Conservation (phyloP, 495 filamentous ascomycete species). For the Podospora fimiseda region DNA sequence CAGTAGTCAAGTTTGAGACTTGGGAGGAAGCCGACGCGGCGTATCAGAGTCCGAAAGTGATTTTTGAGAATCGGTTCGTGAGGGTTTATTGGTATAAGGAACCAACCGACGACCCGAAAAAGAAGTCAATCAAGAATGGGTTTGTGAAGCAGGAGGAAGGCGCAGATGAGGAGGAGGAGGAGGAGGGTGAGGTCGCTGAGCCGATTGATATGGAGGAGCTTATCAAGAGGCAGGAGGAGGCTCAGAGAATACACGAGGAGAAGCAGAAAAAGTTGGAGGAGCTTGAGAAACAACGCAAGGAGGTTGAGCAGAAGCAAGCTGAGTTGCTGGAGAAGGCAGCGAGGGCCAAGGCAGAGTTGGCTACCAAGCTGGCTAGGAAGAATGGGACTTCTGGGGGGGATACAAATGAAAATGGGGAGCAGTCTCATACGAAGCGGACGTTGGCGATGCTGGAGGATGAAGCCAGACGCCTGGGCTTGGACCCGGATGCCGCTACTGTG, state of each 20-base stretch:
- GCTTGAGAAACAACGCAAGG: constrained; percentile 61
- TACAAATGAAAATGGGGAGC: too few relatives aligned
- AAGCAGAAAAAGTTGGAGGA: constrained; percentile 68
- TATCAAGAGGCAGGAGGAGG: constrained; percentile 65
- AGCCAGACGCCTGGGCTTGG: constrained; percentile 71
- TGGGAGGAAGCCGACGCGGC: constrained; percentile 72
- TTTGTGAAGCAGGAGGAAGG: constrained; percentile 13
- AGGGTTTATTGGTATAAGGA: constrained; percentile 94
- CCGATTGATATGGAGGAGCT: constrained; percentile 81
- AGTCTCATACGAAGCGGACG: too few relatives aligned
- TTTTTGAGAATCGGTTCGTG: constrained; percentile 96
- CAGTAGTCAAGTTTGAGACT: constrained; percentile 71
- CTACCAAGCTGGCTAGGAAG: constrained; percentile 41
- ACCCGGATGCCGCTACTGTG: constrained; percentile 44
- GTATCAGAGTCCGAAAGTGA: constrained; percentile 84
- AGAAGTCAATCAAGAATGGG: constrained; percentile 14
- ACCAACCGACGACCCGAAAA: constrained; percentile 27
- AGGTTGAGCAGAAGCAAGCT: constrained; percentile 69
- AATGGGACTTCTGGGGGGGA: constrained; percentile 13
- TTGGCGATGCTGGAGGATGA: constrained; percentile 79
- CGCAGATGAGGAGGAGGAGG: constrained; percentile 34
- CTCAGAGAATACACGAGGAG: constrained; percentile 72
- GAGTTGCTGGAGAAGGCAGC: constrained; percentile 67
- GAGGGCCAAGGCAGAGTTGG: constrained; percentile 67
- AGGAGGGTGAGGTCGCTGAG: too few relatives aligned